Base-by-base conservation (phyloP, 2,329 filamentous ascomycete genomes). In the Epichloe scottii region DNA sequence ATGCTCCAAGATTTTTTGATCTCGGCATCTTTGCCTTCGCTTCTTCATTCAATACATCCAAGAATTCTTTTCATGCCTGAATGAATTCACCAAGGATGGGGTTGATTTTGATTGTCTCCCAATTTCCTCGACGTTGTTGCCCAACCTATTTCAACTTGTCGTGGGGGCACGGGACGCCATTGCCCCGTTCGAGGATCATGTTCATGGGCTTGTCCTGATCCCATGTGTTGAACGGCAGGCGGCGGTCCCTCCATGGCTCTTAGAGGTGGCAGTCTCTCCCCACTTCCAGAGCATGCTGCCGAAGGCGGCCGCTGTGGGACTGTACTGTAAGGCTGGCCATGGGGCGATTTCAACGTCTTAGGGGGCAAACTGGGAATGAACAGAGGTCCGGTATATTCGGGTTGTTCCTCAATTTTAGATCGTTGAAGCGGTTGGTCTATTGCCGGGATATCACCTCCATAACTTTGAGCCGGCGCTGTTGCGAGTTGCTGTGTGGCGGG, bases 181-280 rank as follows among this genome's bases (percentile, higher is more conserved):
- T 68, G 66, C 5, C 66, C 66, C 11, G 66, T 67, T 39, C 59
- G 59, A 17, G 60, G 59, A 50, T 68, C 65, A 45, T 66, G 64
- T 53, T 69, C 67, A 41, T 66, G 63, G 14, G 57, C 56, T 35
- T 59, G 61, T 5, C 64, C 63, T 12, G 56, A 48, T 7, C 53
- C 55, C 19, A 59, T 49, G 7, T 58, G 55, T 42, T 58, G 55
- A 5, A 45, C 49, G 5, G 33, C 3, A 11, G 60, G 57, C 12
- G 56, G 60, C 2, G 58, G 56, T 4, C 65, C 64, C 41, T 78
- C 74, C 55, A 78, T 70, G 5, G 60, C 56, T 48, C 74, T 66
- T 38, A 79, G 57, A 2, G 75, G 73, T 4, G 75, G 75, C 3
- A 78, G 62, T 51, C 72, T 67, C 10, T 75, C 71, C 12, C 65